These are phyloP conservation scores for Mycena belliarum DNA, from an alignment of 768 basidiomycete genomes.

Conservation along the genomic window DNA sequence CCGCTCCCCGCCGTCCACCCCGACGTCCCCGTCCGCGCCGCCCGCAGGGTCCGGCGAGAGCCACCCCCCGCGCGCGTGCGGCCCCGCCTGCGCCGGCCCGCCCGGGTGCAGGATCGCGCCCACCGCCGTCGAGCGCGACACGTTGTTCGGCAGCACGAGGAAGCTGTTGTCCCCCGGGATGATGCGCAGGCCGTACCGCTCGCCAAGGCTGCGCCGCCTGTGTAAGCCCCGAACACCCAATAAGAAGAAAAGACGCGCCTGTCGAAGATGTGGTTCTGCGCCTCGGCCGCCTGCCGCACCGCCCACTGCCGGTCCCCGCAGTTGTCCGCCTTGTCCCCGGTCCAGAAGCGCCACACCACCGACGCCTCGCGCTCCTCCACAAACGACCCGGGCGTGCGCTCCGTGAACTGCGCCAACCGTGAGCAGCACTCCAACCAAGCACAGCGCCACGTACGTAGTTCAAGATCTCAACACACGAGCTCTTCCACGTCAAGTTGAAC, in stretches of 20 bases:
- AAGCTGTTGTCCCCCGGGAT: conserved; percentile 80
- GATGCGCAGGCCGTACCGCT: conserved; percentile 80
- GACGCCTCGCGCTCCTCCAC: conserved; percentile 84
- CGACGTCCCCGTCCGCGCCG: conserved; percentile 33
- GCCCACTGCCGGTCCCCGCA: conserved; percentile 77
- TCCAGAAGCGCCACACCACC: conserved; percentile 86
- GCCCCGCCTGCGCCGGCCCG: conserved; percentile 40
- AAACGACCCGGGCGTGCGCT: conserved; percentile 84
- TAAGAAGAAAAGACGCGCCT: conserved; percentile 36
- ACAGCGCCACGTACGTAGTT: conserved; percentile 72
- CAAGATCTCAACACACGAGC: conserved; percentile 77
- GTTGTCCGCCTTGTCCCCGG: conserved; percentile 42
- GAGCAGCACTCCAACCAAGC: neutral
- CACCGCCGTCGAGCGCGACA: conserved; percentile 82
- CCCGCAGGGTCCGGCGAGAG: conserved; percentile 42
- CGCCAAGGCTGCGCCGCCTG: conserved; percentile 72
- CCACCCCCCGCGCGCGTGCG: conserved; percentile 45
- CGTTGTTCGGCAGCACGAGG: conserved; percentile 80
- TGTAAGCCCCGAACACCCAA: neutral
- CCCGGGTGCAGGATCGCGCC: conserved; percentile 77
- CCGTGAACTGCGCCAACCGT: conserved; percentile 65
- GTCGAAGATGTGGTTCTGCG: conserved; percentile 91
- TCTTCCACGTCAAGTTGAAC: conserved; percentile 81
- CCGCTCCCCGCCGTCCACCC: conserved; percentile 23
- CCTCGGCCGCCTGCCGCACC: conserved; percentile 82